Conservation (phyloP, 345 rosid genomes). For the Draba incana region DNA sequence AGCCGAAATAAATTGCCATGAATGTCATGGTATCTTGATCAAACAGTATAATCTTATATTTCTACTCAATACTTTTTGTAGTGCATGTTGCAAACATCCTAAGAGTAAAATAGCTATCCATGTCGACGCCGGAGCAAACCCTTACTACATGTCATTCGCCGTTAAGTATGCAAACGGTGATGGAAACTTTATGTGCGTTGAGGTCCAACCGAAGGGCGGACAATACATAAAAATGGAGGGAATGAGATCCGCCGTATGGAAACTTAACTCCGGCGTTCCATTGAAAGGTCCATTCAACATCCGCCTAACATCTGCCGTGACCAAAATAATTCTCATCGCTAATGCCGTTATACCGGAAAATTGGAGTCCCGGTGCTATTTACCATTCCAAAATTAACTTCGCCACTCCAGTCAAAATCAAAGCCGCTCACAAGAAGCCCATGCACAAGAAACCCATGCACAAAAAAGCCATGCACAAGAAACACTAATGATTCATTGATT, state of each 20-base stretch:
- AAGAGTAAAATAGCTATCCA: constrained; percentile 49
- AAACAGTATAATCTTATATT: neutral
- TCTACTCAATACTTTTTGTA: constrained; percentile 31
- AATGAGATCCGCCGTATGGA: constrained; percentile 79
- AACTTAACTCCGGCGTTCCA: constrained; percentile 46
- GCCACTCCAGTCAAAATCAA: neutral
- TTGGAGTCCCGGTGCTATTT: constrained; percentile 64
- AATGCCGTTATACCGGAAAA: constrained; percentile 56
- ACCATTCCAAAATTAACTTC: constrained; percentile 56
- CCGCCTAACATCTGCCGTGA: constrained; percentile 49
- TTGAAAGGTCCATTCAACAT: constrained; percentile 62
- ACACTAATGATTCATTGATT: constrained; percentile 1
- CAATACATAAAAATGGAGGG: constrained; percentile 61
- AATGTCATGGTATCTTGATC: neutral
- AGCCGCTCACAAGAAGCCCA: neutral
- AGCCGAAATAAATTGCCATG: neutral
- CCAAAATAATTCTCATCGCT: constrained; percentile 44
- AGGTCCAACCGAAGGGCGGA: constrained; percentile 50
- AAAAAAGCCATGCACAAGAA: constrained; percentile 5
- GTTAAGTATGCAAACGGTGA: constrained; percentile 62
- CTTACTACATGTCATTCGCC: constrained; percentile 57
- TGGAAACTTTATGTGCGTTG: constrained; percentile 53
- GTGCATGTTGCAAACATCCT: constrained; percentile 60
- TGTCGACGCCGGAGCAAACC: constrained; percentile 66
- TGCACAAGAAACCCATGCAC: constrained; percentile 4